phyloP scores from a whole-genome alignment of 176 grass and related monocot genomes.

The Eremochloa ophiuroides region DNA sequence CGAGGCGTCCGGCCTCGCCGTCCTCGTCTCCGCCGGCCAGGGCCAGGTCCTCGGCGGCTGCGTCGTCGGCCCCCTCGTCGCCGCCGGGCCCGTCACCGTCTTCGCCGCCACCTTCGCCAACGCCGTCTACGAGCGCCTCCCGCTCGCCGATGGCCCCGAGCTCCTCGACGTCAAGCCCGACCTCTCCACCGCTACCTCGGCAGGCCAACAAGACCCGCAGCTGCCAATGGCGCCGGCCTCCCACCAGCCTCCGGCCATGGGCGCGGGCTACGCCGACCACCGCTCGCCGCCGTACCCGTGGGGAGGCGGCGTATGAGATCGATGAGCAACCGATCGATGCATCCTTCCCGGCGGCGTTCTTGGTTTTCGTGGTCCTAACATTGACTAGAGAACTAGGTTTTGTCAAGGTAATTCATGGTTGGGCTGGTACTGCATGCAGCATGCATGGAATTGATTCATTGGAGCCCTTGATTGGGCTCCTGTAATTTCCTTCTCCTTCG shows the following conservation, averaged over 20 bases:
- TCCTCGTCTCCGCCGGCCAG: slow-evolving; percentile 39
- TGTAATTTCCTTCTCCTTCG: slow-evolving; percentile 29
- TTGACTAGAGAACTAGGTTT: slow-evolving; percentile 42
- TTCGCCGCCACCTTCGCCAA: slow-evolving; percentile 57
- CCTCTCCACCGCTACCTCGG: slow-evolving; percentile 15
- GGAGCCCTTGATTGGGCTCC: slow-evolving; percentile 23
- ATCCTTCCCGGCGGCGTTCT: slow-evolving; percentile 23
- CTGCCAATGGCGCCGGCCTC: slow-evolving; percentile 1
- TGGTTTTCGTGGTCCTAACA: slow-evolving; percentile 40
- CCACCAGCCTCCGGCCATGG: slow-evolving; percentile 15
- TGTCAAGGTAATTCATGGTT: slow-evolving; percentile 13
- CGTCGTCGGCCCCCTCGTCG: slow-evolving; percentile 44
- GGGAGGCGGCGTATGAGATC: slow-evolving; percentile 28
- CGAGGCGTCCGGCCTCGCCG: slow-evolving; percentile 41
- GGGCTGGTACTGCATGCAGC: slow-evolving; percentile 20
- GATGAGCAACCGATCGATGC: neutral
- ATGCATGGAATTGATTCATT: slow-evolving; percentile 30
- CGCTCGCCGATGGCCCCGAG: slow-evolving; percentile 33
- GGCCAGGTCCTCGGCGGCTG: slow-evolving; percentile 51
- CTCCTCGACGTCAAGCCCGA: slow-evolving; percentile 44
- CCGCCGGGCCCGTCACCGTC: slow-evolving; percentile 30
- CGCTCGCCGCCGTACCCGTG: slow-evolving; percentile 46
- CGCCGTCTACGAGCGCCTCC: slow-evolving; percentile 63
- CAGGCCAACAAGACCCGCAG: slow-evolving; percentile 9
- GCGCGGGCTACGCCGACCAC: slow-evolving; percentile 18